Base-by-base conservation (phyloP, 1,284 basidiomycete genomes). In the Malassezia globosa region DNA sequence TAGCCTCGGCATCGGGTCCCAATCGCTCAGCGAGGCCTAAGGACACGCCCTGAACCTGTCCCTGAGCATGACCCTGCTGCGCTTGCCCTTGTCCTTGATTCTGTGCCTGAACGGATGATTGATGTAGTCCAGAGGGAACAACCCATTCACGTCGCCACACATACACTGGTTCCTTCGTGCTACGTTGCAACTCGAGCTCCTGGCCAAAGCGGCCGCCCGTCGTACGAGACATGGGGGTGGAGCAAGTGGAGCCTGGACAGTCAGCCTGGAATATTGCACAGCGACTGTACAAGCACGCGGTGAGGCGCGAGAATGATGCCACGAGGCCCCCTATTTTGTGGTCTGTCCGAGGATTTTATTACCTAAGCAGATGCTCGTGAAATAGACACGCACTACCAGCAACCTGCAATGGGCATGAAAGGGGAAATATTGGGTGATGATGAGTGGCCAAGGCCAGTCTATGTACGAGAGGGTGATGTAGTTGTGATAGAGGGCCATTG, bases 101-200 rank as follows among this genome's bases (percentile, higher is more conserved):
- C 23, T 37, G 38, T 7, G 23, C 40, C 14, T 22, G 13, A 3
- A 25, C 34, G 8, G 39, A 31, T 19, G 44, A 40, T 3, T 29
- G 45, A 4, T 42, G n/a, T 4, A 52, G 29, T 4, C 39, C 45
- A 4, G 39, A 23, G 2, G 50, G 50, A 6, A 52, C 44, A 3
- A 52, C 50, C 29, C 42, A 40, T 16, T 52, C 44, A 5, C 22
- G 13, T 4, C 19, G 7, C 50, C 50, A 52, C 4, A 37, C 14
- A 7, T 27, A 31, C 19, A 52, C 50, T 10, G 50, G 50, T 21
- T 46, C 50, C 14, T 34, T 19, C 4, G 42, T 11, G 24, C 38
- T 47, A 7, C 41, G 43, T 37, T 44, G 50, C 19, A 52, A 16
- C 29, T 52, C 50, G 14, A 37, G 22, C 24, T 52, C 50, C n/a